Percentiles rank a stretch among this genome's conserved stretches.
Conservation (phyloP, 164 flowering plant species). For the Tetracentron sinense region DNA sequence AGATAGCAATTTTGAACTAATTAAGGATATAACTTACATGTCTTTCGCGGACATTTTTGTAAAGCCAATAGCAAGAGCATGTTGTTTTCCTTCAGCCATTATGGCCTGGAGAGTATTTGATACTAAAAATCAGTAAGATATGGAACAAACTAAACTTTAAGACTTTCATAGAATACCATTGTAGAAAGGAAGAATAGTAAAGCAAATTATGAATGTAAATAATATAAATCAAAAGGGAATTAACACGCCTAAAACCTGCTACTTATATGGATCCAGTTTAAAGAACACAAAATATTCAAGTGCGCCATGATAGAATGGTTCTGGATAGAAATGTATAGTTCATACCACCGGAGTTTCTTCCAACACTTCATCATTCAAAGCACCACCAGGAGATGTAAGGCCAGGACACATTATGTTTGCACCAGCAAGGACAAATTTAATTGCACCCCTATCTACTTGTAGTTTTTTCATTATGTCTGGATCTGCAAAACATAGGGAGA, state of each 20-base stretch:
- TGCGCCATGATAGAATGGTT: neutral
- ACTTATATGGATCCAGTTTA: neutral
- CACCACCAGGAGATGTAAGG: conserved; percentile 98
- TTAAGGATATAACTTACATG: conserved; percentile 59
- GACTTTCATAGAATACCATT: neutral
- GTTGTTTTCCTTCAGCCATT: conserved; percentile 99
- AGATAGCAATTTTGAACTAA: neutral
- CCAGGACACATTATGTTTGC: conserved; percentile 99
- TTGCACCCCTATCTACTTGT: conserved; percentile 98
- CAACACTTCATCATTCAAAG: conserved; percentile 78
- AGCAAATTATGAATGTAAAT: neutral
- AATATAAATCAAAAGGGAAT: neutral
- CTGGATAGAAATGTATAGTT: neutral
- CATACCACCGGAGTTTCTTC: conserved; percentile 96
- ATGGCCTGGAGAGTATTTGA: conserved; percentile 60
- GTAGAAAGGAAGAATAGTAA: neutral
- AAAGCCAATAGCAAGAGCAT: conserved; percentile 97
- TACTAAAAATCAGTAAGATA: conserved; percentile 17
- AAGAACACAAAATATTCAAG: neutral
- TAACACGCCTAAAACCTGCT: neutral
- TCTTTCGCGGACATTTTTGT: conserved; percentile 97
- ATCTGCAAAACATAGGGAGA: conserved; percentile 43
- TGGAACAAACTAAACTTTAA: neutral
- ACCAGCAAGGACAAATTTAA: conserved; percentile 92
- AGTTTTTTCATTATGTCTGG: conserved; percentile 91